These are phyloP conservation scores for Phytophthora kernoviae DNA, from an alignment of 352 stramenopile species.

Conservation along the genomic window DNA sequence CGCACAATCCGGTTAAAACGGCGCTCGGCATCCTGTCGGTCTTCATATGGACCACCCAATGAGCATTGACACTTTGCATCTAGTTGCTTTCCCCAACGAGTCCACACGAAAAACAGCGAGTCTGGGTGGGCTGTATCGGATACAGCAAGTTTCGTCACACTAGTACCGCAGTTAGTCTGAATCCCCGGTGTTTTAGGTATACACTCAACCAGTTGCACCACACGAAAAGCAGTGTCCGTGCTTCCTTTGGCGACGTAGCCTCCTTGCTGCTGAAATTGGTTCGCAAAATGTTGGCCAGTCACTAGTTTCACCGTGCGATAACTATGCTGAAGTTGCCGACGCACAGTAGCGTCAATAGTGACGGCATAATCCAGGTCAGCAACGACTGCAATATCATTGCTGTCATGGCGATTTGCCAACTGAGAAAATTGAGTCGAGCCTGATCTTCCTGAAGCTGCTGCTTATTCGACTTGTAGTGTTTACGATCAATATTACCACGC, in stretches of 20 bases:
- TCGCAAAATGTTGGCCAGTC: constrained; percentile 2
- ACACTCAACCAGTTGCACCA: constrained; percentile 23
- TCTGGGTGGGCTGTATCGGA: background rate
- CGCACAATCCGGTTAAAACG: constrained; percentile 39
- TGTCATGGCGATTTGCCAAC: constrained; percentile 7
- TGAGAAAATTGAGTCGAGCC: background rate
- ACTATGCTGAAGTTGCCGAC: constrained; percentile 8
- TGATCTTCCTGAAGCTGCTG: constrained; percentile 8
- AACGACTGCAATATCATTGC: background rate
- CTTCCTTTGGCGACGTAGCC: background rate
- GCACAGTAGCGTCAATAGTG: constrained; percentile 11
- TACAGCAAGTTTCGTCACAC: background rate
- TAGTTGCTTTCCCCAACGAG: constrained; percentile 33
- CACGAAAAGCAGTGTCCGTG: constrained; percentile 7
- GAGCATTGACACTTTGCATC: constrained; percentile 15
- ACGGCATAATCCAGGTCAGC: constrained; percentile 17
- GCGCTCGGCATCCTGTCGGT: constrained; percentile 24
- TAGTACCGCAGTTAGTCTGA: background rate
- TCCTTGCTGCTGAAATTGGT: background rate
- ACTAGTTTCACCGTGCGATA: constrained; percentile 10
- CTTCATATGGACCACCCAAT: constrained; percentile 50
- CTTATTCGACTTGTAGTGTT: constrained; percentile 1
- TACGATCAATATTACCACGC: constrained; percentile 13
- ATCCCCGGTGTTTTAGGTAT: background rate
- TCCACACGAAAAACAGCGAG: constrained; percentile 50